Evolutionary conservation across 192 early-diverging fungal species (phyloP).

Genomic region (Backusella tarrabulga): DNA sequence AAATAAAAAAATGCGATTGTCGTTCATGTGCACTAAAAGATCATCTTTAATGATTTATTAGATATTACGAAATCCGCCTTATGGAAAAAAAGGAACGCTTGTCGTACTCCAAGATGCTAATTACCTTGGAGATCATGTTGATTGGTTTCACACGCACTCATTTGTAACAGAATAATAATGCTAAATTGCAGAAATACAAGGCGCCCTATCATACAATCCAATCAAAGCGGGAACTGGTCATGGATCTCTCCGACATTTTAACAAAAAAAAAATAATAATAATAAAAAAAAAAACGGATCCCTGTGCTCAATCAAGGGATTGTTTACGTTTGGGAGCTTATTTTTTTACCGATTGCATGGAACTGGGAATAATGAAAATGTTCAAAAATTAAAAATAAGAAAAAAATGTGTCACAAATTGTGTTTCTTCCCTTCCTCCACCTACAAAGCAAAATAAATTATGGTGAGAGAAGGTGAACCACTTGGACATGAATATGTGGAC

Average conservation of each 20-base stretch:
- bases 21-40: neutral
- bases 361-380: too few relatives aligned
- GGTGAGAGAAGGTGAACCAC: neutral
- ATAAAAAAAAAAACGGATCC: neutral
- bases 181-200: neutral
- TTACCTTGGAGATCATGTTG: too few relatives aligned
- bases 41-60: neutral
- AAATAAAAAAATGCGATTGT: neutral
- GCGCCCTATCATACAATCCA: neutral
- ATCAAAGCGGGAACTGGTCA: neutral
- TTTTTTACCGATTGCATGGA: too few relatives aligned
- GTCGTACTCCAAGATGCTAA: too few relatives aligned
- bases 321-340: too few relatives aligned
- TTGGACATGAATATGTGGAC: slow-evolving; percentile 6
- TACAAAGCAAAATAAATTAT: neutral
- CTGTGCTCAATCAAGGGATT: neutral
- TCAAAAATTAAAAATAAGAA: neutral
- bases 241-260: neutral
- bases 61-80: neutral
- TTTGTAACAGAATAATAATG: neutral
- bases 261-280: neutral
- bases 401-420: neutral
- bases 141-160: neutral
- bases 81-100: neutral
- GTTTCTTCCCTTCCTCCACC: neutral